Percentiles rank a stretch among this genome's conserved stretches.
These are phyloP conservation scores for Porphyrellus cyaneotinctus DNA, from an alignment of 768 basidiomycete genomes.

Conservation along the genomic window DNA sequence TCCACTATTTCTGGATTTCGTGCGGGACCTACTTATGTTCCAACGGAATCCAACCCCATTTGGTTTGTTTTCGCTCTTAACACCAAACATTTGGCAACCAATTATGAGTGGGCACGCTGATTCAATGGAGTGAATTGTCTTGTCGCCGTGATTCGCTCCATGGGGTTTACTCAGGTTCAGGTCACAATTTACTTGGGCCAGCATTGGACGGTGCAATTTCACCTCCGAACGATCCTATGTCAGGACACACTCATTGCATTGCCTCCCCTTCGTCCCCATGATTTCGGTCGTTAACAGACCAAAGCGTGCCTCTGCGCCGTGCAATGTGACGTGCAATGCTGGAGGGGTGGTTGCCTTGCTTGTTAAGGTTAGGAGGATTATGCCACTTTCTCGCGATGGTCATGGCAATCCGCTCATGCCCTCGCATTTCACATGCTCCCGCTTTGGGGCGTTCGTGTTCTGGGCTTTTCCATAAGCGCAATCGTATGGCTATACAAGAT, in stretches of 20 bases:
- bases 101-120: not conserved
- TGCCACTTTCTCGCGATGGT: not conserved
- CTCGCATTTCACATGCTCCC: not conserved
- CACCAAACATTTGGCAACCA: constrained; percentile 5
- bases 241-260: not conserved
- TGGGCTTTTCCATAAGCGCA: not conserved
- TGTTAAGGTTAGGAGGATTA: not conserved
- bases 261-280: not conserved
- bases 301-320: not conserved
- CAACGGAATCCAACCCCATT: constrained; percentile 4
- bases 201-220: too few species aligned
- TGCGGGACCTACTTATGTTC: not conserved
- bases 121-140: not conserved
- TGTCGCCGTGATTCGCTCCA: constrained; percentile 4
- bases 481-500: not conserved
- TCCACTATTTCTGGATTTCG: constrained; percentile 7
- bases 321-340: not conserved
- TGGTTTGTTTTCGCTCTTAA: not conserved
- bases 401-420: not conserved
- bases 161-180: constrained; percentile 6
- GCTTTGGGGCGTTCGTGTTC: not conserved
- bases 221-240: too few species aligned
- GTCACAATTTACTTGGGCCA: not conserved
- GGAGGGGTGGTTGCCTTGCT: too few species aligned
- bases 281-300: too few species aligned